These are phyloP conservation scores for Carex kokanica DNA, from an alignment of 176 grass and related monocot species.

Conservation along the genomic window DNA sequence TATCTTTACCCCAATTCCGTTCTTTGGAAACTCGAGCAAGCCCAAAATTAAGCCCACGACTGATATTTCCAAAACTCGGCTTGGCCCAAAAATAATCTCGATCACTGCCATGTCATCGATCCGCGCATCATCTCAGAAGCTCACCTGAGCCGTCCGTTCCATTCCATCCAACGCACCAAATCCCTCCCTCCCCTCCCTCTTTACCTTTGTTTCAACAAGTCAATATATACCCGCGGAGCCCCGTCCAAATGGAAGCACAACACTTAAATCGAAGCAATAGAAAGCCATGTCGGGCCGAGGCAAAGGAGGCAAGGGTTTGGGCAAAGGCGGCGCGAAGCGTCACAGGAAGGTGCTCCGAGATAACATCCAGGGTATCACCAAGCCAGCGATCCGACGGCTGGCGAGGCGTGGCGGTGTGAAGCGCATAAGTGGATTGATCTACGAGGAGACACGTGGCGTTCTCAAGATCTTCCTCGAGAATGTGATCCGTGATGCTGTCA, in stretches of 20 bases:
- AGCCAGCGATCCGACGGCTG: constrained; percentile 36
- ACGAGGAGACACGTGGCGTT: constrained; percentile 22
- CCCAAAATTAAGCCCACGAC: neutral
- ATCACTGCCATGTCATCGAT: constrained; percentile 12
- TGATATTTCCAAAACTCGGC: neutral
- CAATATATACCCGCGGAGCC: neutral
- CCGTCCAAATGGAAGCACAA: neutral
- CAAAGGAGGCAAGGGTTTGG: constrained; percentile 41
- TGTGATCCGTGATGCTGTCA: constrained; percentile 24
- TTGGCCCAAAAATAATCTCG: neutral
- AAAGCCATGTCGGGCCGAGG: constrained; percentile 36
- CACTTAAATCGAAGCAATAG: neutral
- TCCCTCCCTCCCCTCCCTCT: neutral
- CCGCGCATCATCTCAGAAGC: neutral
- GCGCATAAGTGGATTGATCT: constrained; percentile 19
- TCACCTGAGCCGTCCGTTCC: neutral
- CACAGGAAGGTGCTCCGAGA: constrained; percentile 45
- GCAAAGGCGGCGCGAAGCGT: constrained; percentile 42
- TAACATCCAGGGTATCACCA: constrained; percentile 48
- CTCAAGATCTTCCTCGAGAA: constrained; percentile 32
- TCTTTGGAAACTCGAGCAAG: neutral
- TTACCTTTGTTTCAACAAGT: neutral
- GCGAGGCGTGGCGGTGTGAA: constrained; percentile 25
- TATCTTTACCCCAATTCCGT: neutral
- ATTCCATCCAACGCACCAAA: neutral